These are phyloP conservation scores for Claviceps sp. DNA, from an alignment of 2,329 filamentous ascomycete genomes.

Conservation along the genomic window DNA sequence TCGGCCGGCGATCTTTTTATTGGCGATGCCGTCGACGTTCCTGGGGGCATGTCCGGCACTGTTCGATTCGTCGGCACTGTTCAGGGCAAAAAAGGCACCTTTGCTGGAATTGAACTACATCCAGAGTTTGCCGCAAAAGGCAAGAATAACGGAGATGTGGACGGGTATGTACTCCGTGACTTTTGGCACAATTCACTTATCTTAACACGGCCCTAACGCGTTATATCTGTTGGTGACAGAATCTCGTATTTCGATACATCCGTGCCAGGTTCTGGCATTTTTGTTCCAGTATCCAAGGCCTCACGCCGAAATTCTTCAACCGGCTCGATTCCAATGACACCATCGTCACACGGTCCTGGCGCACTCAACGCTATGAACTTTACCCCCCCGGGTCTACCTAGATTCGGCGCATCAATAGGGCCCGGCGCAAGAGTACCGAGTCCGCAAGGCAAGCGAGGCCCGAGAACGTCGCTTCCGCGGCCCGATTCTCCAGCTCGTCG, in stretches of 20 bases:
- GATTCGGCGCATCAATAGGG: constrained; percentile 82
- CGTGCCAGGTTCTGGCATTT: constrained; percentile 75
- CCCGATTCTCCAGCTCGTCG: constrained; percentile 76
- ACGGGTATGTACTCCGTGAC: constrained; percentile 50
- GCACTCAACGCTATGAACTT: constrained; percentile 45
- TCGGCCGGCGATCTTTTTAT: constrained; percentile 46
- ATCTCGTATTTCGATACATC: constrained; percentile 71
- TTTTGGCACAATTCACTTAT: background rate
- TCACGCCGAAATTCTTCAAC: constrained; percentile 47
- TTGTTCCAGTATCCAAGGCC: constrained; percentile 75
- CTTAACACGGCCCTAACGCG: background rate
- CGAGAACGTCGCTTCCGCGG: constrained; percentile 67
- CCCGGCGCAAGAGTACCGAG: constrained; percentile 54
- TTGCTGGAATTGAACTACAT: constrained; percentile 83
- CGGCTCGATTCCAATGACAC: constrained; percentile 49
- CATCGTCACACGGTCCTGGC: constrained; percentile 48
- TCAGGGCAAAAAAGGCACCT: constrained; percentile 76
- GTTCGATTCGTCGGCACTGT: constrained; percentile 84
- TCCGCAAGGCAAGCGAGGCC: constrained; percentile 51
- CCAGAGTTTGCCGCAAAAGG: constrained; percentile 68
- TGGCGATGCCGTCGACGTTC: constrained; percentile 80
- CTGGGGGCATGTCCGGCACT: constrained; percentile 80
- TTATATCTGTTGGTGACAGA: constrained; percentile 21
- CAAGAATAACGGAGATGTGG: constrained; percentile 93
- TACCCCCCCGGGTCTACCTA: constrained; percentile 53